Base-by-base conservation (phyloP, 139 green algal species). In the Prasinococcaceae sp. region DNA sequence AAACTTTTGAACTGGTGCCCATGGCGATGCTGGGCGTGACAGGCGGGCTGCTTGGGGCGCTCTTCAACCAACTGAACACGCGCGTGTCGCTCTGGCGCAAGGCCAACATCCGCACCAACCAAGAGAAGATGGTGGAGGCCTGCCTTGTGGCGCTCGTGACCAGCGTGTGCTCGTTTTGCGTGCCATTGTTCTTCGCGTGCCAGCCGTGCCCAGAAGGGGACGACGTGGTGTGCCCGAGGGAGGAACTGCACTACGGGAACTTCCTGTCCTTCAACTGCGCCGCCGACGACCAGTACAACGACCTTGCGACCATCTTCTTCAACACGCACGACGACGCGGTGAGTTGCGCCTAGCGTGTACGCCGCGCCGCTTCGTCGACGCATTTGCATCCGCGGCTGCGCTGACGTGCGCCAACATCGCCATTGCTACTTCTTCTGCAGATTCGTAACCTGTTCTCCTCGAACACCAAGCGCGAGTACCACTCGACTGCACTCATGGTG, bases 241-340 rank as follows among this genome's bases (percentile, higher is more conserved):
- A 76, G 47, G 52, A 72, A 26, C 29, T 49, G 16, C 58, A 82
- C 57, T 73, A 50, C 25, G 77, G 77, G 47, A 89, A 85, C 65
- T 89, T 83, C 46, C 63, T 89, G n/a, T 49, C 50, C 32, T 83
- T 77, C 55, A 42, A 62, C 39, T 73, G 63, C 47, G 16, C 50
- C 1, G 2, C n/a, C 0, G 28, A 22, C 26, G 23, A 68, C 38
- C 23, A 82, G 55, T 90, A 92, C 69, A 85, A 84, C 49, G 81
- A 84, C 53, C 62, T 92, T 26, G 82, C 79, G 1, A 86, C 82
- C 0, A 59, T 90, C 22, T 86, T 90, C 59, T 86, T 90, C 68
- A 90, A 87, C 66, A 88, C 80, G 6, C 48, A 65, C 42, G 56
- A 61, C 10, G 14, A n/a, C n/a, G n/a, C n/a, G n/a, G n/a, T n/a